These are phyloP conservation scores for Oenanthe sinensis DNA, from an alignment of 129 eudicot species.

Conservation along the genomic window DNA sequence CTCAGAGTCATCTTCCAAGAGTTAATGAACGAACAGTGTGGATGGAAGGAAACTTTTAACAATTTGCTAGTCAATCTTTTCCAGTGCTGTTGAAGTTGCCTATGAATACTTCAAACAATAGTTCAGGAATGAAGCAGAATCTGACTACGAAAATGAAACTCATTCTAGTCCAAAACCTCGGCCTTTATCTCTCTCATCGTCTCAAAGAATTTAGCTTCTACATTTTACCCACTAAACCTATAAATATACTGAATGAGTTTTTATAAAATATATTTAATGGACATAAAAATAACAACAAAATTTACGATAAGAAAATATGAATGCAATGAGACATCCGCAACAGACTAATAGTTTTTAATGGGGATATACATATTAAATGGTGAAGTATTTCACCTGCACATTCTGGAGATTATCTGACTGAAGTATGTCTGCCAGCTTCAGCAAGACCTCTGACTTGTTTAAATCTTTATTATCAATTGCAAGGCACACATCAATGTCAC, in stretches of 20 bases:
- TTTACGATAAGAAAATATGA: not conserved
- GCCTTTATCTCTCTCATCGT: not conserved
- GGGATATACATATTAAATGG: not conserved
- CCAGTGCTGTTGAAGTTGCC: not conserved
- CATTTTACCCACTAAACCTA: no score
- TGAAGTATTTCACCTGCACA: constrained; percentile 61
- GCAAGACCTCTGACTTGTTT: constrained; percentile 67
- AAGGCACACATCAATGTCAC: constrained; percentile 96
- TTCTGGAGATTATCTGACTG: constrained; percentile 70
- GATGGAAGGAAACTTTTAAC: not conserved
- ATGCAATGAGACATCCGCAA: not conserved
- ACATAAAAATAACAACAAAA: not conserved
- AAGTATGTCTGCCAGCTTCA: constrained; percentile 77
- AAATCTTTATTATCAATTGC: constrained; percentile 44
- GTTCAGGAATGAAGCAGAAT: not conserved
- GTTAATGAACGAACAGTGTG: not conserved
- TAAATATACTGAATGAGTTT: no score
- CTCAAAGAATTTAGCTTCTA: no score
- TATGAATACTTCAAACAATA: not conserved
- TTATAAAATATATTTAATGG: no score
- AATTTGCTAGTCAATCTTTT: not conserved
- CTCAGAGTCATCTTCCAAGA: not conserved
- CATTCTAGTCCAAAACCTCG: not conserved
- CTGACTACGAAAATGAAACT: not conserved
- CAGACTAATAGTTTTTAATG: not conserved